A percentile compares a stretch with the other conserved stretches of the same genome.
These are phyloP conservation scores for Fusarium zealandicum DNA, from an alignment of 2,329 filamentous ascomycete genomes.

Conservation along the genomic window DNA sequence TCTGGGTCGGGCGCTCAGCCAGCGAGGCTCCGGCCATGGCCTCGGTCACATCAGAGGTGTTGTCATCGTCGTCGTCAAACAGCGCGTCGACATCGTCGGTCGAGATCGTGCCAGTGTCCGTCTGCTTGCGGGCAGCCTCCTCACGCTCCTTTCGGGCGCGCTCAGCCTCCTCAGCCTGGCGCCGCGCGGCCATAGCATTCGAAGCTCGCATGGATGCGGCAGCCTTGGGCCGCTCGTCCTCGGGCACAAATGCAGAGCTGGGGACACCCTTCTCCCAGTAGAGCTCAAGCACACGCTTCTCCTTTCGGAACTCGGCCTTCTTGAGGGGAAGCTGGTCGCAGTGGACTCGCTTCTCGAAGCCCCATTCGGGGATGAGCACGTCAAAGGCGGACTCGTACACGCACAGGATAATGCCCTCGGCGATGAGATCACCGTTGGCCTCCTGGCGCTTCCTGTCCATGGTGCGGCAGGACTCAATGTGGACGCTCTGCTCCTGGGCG, in stretches of 20 bases:
- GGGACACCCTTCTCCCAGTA: slow-evolving; percentile 99
- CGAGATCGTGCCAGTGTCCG: slow-evolving; percentile 92
- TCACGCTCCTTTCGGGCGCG: slow-evolving; percentile 85
- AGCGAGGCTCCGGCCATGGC: slow-evolving; percentile 91
- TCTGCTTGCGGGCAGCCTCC: slow-evolving; percentile 90
- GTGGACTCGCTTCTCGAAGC: slow-evolving; percentile 98
- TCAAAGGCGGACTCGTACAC: slow-evolving; percentile 99
- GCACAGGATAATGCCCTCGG: slow-evolving; percentile 93
- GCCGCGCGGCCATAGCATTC: slow-evolving; percentile 77
- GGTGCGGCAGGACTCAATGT: slow-evolving; percentile 94
- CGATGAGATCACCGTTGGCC: slow-evolving; percentile 88
- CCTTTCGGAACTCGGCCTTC: slow-evolving; percentile 99
- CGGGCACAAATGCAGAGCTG: slow-evolving; percentile 93
- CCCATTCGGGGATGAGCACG: slow-evolving; percentile 96
- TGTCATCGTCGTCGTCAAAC: slow-evolving; percentile 92
- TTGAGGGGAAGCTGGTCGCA: slow-evolving; percentile 97
- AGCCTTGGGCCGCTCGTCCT: slow-evolving; percentile 93
- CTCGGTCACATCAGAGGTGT: slow-evolving; percentile 87
- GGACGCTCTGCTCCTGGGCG: slow-evolving; percentile 97
- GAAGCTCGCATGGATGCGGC: slow-evolving; percentile 75
- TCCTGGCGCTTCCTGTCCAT: slow-evolving; percentile 94
- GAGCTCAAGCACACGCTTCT: slow-evolving; percentile 89
- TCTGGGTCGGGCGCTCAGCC: slow-evolving; percentile 89
- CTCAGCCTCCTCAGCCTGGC: slow-evolving; percentile 82
- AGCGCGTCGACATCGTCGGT: slow-evolving; percentile 94